phyloP scores from a whole-genome alignment of 768 basidiomycete species.

The Rhodotorula paludigena region DNA sequence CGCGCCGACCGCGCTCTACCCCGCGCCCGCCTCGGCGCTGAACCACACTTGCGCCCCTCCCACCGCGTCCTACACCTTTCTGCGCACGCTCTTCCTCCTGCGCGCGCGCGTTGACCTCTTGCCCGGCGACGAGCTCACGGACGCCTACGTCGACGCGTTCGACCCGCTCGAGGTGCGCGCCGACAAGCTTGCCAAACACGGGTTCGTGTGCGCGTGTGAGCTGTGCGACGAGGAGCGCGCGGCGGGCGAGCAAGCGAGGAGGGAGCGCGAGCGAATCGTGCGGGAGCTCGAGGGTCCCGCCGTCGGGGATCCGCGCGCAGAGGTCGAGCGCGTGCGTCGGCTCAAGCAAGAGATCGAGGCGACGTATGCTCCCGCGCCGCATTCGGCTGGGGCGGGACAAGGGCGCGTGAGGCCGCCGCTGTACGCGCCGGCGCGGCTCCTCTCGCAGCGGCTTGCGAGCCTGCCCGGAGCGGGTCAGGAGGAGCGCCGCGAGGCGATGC shows the following conservation, averaged over 20 bases:
- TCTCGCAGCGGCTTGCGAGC: conserved; percentile 1
- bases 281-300: not conserved
- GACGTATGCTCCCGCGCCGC: not conserved
- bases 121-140: conserved; percentile 66
- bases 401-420: conserved; percentile 3
- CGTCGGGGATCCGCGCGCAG: not conserved
- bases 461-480: not conserved
- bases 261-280: not conserved
- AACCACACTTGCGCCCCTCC: conserved; percentile 79
- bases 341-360: not conserved
- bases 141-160: conserved; percentile 58
- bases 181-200: conserved; percentile 46
- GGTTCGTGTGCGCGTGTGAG: conserved; percentile 58
- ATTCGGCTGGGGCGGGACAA: fast-evolving
- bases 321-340: not conserved
- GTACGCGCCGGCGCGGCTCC: conserved; percentile 13
- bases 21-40: conserved; percentile 62
- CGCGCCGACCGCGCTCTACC: conserved; percentile 78
- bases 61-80: conserved; percentile 70
- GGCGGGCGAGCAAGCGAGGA: not conserved
- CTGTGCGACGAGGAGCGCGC: conserved; percentile 62
- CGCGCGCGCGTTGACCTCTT: conserved; percentile 63
- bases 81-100: conserved; percentile 69
- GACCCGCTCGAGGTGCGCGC: conserved; percentile 48
- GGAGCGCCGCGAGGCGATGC: conserved; percentile 41